Conservation (phyloP, 2,329 filamentous ascomycete genomes). For the Ophiostoma sp. region DNA sequence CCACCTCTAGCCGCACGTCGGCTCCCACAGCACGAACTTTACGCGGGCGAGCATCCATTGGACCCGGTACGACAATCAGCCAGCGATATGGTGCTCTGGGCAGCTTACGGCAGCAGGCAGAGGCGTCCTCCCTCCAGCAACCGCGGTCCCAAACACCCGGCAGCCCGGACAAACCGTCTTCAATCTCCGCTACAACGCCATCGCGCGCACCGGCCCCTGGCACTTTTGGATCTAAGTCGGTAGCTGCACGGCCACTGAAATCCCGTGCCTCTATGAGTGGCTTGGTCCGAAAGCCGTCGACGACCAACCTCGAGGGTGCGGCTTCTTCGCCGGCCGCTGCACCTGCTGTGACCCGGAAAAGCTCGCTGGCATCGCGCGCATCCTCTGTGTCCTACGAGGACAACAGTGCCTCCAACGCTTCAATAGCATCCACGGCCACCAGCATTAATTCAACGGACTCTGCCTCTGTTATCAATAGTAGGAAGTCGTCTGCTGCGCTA, state of each 20-base stretch:
- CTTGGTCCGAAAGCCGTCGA: slow-evolving; percentile 51
- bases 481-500: slow-evolving; percentile 72
- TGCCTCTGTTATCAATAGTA: slow-evolving; percentile 29
- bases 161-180: slow-evolving; percentile 36
- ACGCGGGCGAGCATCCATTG: slow-evolving; percentile 25
- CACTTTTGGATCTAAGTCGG: slow-evolving; percentile 44
- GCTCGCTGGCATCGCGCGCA: slow-evolving; percentile 37
- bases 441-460: slow-evolving; percentile 36
- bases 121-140: slow-evolving; percentile 18
- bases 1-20: slow-evolving; percentile 35
- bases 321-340: slow-evolving; percentile 21
- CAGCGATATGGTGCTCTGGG: slow-evolving; percentile 17
- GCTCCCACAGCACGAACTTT: slow-evolving; percentile 30
- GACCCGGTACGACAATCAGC: slow-evolving; percentile 14
- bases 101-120: slow-evolving; percentile 19
- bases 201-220: slow-evolving; percentile 29
- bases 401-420: slow-evolving; percentile 35
- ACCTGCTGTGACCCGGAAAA: slow-evolving; percentile 36
- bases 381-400: slow-evolving; percentile 38
- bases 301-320: slow-evolving; percentile 36
- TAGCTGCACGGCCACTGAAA: slow-evolving; percentile 43
- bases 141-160: slow-evolving; percentile 36
- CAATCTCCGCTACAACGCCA: slow-evolving; percentile 21
- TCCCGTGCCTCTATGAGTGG: slow-evolving; percentile 49
- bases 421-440: slow-evolving; percentile 36